Conservation (phyloP, 345 rosid species). For the Geranium brycei region DNA sequence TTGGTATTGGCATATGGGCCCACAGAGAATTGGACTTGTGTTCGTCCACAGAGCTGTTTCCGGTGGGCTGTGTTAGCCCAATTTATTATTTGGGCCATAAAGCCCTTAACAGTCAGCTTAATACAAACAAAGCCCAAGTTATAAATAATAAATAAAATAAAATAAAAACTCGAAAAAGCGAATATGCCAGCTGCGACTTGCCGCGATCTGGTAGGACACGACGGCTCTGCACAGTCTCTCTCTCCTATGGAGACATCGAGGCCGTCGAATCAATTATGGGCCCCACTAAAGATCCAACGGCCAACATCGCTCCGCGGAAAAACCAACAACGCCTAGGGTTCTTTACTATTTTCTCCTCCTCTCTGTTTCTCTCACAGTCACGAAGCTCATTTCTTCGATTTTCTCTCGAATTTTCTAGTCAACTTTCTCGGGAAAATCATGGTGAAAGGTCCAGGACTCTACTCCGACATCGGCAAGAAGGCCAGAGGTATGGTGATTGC, state of each 20-base stretch:
- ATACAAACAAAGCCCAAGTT: too few species aligned
- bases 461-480: constrained; percentile 84
- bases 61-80: too few species aligned
- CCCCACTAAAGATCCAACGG: not conserved
- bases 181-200: too few species aligned
- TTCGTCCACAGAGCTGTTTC: too few species aligned
- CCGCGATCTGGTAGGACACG: too few species aligned
- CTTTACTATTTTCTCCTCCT: not conserved
- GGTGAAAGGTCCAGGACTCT: constrained; percentile 95
- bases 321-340: not conserved
- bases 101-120: too few species aligned
- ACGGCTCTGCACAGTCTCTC: too few species aligned
- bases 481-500: constrained; percentile 47
- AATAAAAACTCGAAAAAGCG: too few species aligned
- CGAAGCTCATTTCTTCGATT: not conserved
- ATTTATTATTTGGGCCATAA: too few species aligned
- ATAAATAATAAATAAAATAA: too few species aligned
- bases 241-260: not conserved
- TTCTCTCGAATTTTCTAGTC: not conserved
- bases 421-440: constrained; percentile 30
- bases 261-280: not conserved
- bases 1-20: too few species aligned
- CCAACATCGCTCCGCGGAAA: not conserved
- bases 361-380: not conserved
- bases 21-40: too few species aligned